Evolutionary conservation across 306 rosid genomes (phyloP).

Genomic region (Abrus precatorius): DNA sequence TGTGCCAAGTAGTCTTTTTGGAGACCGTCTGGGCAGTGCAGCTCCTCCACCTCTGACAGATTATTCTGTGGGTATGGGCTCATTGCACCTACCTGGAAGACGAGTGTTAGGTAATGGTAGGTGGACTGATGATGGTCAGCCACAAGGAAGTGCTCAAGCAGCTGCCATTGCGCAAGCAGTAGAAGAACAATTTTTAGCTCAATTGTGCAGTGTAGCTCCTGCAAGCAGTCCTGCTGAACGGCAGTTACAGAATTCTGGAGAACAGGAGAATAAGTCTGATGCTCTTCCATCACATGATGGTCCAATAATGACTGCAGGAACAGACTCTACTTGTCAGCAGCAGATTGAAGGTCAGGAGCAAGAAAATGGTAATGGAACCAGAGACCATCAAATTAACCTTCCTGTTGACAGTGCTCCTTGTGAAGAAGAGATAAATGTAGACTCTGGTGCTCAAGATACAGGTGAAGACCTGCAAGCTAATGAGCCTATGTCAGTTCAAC

Average conservation of each 20-base stretch:
- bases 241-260: constrained; percentile 66
- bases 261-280: constrained; percentile 72
- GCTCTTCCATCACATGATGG: constrained; percentile 69
- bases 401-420: constrained; percentile 56
- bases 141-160: constrained; percentile 89
- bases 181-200: constrained; percentile 82
- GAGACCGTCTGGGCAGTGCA: constrained; percentile 84
- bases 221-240: constrained; percentile 65
- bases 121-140: constrained; percentile 99
- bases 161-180: constrained; percentile 91
- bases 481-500: constrained; percentile 79
- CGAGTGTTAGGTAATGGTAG: constrained; percentile 90
- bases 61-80: constrained; percentile 95
- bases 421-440: constrained; percentile 68
- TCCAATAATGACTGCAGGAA: constrained; percentile 58
- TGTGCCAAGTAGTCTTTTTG: constrained; percentile 74
- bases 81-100: constrained; percentile 83
- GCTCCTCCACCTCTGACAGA: constrained; percentile 96
- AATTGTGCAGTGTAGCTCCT: constrained; percentile 67
- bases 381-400: constrained; percentile 55
- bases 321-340: constrained; percentile 65
- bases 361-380: constrained; percentile 65
- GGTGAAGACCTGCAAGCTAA: constrained; percentile 60
- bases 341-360: constrained; percentile 72
- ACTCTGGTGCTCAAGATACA: constrained; percentile 59